phyloP scores from a whole-genome alignment of 2,329 filamentous ascomycete species.

The Diplodia mutila region DNA sequence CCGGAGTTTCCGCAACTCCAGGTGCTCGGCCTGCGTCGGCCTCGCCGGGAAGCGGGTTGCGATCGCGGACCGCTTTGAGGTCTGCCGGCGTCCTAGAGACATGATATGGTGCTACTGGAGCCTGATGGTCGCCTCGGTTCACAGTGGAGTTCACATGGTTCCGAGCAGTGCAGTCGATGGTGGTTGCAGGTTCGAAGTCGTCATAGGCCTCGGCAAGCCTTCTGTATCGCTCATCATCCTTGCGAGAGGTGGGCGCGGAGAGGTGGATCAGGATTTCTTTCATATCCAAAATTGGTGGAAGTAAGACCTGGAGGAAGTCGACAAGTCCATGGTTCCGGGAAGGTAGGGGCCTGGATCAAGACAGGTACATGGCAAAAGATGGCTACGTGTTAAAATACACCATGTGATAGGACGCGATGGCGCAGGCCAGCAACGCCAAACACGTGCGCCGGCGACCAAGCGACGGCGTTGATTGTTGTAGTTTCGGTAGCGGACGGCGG shows the following conservation, averaged over 20 bases:
- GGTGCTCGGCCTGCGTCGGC: not conserved
- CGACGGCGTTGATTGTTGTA: not conserved
- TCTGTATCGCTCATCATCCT: slow-evolving; percentile 48
- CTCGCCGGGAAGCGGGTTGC: not conserved
- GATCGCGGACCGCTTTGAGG: too few species aligned
- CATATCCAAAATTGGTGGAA: slow-evolving; percentile 32
- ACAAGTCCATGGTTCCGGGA: slow-evolving; percentile 15
- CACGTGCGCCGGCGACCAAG: not conserved
- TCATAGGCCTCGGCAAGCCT: slow-evolving; percentile 47
- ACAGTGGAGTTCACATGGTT: not conserved
- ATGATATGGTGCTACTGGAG: not conserved
- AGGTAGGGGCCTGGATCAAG: not conserved
- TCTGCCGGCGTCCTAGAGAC: not conserved
- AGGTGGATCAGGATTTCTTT: slow-evolving; percentile 53
- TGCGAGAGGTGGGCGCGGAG: slow-evolving; percentile 46
- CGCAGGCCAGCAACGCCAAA: not conserved
- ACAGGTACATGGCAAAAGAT: not conserved
- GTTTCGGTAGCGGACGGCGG: not conserved
- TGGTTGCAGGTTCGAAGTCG: slow-evolving; percentile 36
- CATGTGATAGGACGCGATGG: not conserved
- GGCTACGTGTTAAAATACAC: not conserved
- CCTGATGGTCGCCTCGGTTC: not conserved
- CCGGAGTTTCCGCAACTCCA: not conserved
- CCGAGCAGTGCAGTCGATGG: not conserved
- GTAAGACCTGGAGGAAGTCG: not conserved